phyloP scores from a whole-genome alignment of 179 eudicot species.

The Camellia oleifera region DNA sequence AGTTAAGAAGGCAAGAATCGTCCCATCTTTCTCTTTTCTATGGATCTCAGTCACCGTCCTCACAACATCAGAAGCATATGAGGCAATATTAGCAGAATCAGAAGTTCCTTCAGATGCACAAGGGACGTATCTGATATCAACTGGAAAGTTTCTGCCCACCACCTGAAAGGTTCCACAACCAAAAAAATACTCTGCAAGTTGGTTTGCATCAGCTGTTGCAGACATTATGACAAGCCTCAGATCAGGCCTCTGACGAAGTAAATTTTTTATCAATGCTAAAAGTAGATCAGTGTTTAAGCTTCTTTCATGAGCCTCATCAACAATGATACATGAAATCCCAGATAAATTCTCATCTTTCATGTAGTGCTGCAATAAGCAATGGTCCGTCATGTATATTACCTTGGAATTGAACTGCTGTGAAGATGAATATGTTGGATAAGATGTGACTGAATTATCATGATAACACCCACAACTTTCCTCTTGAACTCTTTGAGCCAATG shows the following conservation, averaged over 20 bases:
- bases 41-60: conserved; percentile 67
- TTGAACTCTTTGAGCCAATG: conserved; percentile 70
- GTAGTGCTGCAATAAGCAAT: conserved; percentile 87
- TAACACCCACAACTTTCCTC: conserved; percentile 78
- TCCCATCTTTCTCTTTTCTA: conserved; percentile 63
- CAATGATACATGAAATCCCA: conserved; percentile 72
- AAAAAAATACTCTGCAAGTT: conserved; percentile 79
- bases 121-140: conserved; percentile 70
- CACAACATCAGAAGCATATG: conserved; percentile 58
- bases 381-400: conserved; percentile 79
- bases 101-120: conserved; percentile 32
- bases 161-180: conserved; percentile 64
- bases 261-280: conserved; percentile 62
- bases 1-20: conserved; percentile 86
- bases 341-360: conserved; percentile 62
- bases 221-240: conserved; percentile 95
- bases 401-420: conserved; percentile 34
- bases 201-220: conserved; percentile 85
- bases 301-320: conserved; percentile 98
- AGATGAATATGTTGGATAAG: conserved; percentile 54
- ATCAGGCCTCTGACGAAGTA: conserved; percentile 64
- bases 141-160: conserved; percentile 80
- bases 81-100: conserved; percentile 36
- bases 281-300: conserved; percentile 92
- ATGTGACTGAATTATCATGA: conserved; percentile 34